phyloP scores from a whole-genome alignment of 441 rosid species.

The Jatropha multifida region DNA sequence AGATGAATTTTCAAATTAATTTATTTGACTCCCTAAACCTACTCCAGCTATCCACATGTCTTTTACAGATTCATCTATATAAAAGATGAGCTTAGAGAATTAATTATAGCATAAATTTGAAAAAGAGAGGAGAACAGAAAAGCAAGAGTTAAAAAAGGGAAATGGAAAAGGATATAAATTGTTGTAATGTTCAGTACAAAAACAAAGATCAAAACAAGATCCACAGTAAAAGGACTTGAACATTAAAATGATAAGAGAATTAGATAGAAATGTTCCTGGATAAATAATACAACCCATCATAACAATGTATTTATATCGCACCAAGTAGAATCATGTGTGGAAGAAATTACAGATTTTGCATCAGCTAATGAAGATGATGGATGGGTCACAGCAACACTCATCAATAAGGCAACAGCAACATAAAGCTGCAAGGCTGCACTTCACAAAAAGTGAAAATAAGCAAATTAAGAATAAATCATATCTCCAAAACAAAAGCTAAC shows the following conservation, averaged over 20 bases:
- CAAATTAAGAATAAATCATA: no score
- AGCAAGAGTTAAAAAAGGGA: neutral
- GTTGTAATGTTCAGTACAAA: neutral
- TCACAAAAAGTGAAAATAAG: neutral
- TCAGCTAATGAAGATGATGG: conserved; percentile 43
- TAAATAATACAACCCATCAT: neutral
- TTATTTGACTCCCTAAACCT: neutral
- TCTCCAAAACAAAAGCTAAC: neutral
- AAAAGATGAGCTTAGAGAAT: no score
- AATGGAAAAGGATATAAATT: neutral
- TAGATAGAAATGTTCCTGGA: neutral
- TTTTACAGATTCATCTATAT: no score
- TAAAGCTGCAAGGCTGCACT: conserved; percentile 49
- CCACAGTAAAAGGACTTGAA: neutral
- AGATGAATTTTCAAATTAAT: neutral
- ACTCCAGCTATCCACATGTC: no score
- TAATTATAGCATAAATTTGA: neutral
- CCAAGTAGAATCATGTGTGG: neutral
- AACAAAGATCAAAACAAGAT: neutral
- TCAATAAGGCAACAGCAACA: conserved; percentile 41
- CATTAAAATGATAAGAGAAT: neutral
- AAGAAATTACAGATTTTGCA: neutral
- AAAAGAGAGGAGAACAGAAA: neutral
- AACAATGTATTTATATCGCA: neutral
- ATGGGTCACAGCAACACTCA: conserved; percentile 57